These are phyloP conservation scores for Arabidopsis thaliana DNA, from an alignment of 345 rosid genomes.

Conservation along the genomic window TAIR10.1 NC_003074.8:22798001-22798500, in stretches of 20 bases:
- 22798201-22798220: constrained; percentile 7
- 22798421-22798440: constrained; percentile 19
- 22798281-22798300: not conserved
- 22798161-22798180: constrained; percentile 3
- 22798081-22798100: constrained; percentile 1
- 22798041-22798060: constrained; percentile 14
- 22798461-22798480: not conserved
- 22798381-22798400: constrained; percentile 15
- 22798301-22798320: constrained; percentile 1
- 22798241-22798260: not conserved
- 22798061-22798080: constrained; percentile 12
- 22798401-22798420: constrained; percentile 31
- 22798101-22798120: constrained; percentile 6
- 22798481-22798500: constrained; percentile 23
- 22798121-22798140: constrained; percentile 27
- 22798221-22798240: not conserved
- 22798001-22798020: not conserved
- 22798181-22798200: not conserved
- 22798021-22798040: constrained; percentile 16
- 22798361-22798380: not conserved
- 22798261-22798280: no score
- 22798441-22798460: not conserved
- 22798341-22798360: not conserved
- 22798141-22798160: not conserved
- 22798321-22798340: constrained; percentile 14